phyloP scores from a whole-genome alignment of 73 alveolate genomes.

The Strombidium stylifer region DNA sequence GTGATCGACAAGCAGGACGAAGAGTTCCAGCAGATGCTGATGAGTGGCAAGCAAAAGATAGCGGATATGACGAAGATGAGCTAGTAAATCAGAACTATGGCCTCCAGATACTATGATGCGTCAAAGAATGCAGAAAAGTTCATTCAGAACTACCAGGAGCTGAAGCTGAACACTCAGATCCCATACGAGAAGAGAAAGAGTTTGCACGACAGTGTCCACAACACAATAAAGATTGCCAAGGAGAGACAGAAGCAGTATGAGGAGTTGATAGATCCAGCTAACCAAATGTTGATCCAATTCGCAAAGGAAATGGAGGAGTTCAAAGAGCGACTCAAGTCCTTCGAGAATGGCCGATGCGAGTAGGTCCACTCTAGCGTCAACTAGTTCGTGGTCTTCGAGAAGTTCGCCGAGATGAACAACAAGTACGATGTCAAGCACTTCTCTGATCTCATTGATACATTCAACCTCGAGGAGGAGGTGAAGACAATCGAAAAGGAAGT shows the following conservation, averaged over 20 bases:
- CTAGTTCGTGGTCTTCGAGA: conserved; percentile 33
- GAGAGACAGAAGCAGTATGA: conserved; percentile 28
- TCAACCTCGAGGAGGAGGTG: conserved; percentile 12
- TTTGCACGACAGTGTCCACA: conserved; percentile 1
- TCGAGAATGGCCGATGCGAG: conserved; percentile 31
- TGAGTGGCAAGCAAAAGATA: conserved; percentile 26
- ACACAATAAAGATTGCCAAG: conserved; percentile 5
- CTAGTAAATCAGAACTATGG: conserved; percentile 8
- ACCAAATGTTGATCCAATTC: conserved; percentile 1
- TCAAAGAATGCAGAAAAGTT: conserved; percentile 30
- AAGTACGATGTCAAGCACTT: conserved; percentile 32
- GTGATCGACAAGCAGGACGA: conserved; percentile 11
- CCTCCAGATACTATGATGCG: conserved; percentile 13
- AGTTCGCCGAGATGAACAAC: conserved; percentile 35
- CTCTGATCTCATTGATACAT: conserved; percentile 14
- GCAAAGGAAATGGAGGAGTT: conserved; percentile 2
- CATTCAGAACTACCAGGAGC: conserved; percentile 4
- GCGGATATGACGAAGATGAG: conserved; percentile 5
- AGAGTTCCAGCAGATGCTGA: not conserved
- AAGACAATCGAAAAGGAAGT: not conserved
- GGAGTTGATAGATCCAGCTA: conserved; percentile 26
- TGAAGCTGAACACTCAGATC: conserved; percentile 2
- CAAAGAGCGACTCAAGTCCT: not conserved
- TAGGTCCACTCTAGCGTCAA: conserved; percentile 10
- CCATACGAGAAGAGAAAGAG: not conserved